Evolutionary conservation across 768 basidiomycete species (phyloP).

Genomic region (Hebeloma cylindrosporum): DNA sequence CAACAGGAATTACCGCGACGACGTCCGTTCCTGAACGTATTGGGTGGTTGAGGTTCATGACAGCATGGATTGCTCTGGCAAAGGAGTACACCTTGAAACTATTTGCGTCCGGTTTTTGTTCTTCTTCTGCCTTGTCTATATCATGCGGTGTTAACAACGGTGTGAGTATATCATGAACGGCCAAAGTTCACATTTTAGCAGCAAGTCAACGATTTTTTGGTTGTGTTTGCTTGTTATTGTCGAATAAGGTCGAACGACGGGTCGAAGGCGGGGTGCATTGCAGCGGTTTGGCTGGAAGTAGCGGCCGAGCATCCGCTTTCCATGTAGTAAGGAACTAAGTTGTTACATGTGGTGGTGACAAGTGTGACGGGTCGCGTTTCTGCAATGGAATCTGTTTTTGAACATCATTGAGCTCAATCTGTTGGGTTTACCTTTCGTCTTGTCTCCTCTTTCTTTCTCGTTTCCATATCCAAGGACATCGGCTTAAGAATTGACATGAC

Average conservation of each 20-base stretch:
- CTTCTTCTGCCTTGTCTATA: slow-evolving; percentile 46
- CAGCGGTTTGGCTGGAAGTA: slow-evolving; percentile 11
- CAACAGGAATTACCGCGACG: slow-evolving; percentile 28
- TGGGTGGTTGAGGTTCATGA: slow-evolving; percentile 40
- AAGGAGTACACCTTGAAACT: slow-evolving; percentile 52
- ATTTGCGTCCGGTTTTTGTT: slow-evolving; percentile 35
- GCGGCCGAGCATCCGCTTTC: slow-evolving; percentile 25
- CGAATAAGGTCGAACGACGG: slow-evolving; percentile 5
- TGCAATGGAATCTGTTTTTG: slow-evolving; percentile 10
- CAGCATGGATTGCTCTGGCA: slow-evolving; percentile 43
- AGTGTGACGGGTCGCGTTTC: slow-evolving; percentile 26
- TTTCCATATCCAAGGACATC: neutral
- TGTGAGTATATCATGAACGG: neutral
- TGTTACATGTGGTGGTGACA: slow-evolving; percentile 11
- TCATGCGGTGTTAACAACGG: neutral
- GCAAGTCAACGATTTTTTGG: slow-evolving; percentile 32
- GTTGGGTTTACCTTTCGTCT: slow-evolving; percentile 2
- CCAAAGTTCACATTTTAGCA: slow-evolving; percentile 40
- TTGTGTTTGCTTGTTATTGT: slow-evolving; percentile 20
- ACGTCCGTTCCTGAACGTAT: slow-evolving; percentile 46
- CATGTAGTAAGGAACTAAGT: slow-evolving; percentile 14
- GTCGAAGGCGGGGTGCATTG: slow-evolving; percentile 9
- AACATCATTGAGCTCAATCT: slow-evolving; percentile 6
- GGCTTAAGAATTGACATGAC: slow-evolving; percentile 21
- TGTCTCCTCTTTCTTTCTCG: slow-evolving; percentile 1